Conservation (phyloP, 192 early-diverging fungal genomes). For the Geranomyces michiganensis region DNA sequence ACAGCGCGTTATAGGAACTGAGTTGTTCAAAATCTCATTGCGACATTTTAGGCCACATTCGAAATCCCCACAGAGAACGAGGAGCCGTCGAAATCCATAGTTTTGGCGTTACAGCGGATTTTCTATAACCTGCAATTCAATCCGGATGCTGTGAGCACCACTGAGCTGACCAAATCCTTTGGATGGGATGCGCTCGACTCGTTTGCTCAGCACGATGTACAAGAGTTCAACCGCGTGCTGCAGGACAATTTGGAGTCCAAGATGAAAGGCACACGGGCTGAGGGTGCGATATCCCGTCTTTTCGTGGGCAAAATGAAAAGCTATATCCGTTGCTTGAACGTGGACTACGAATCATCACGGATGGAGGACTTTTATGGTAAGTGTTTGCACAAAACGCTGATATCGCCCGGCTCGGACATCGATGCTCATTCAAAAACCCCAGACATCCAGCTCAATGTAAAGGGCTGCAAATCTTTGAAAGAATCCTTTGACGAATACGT, state of each 20-base stretch:
- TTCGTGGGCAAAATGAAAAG: conserved; percentile 98
- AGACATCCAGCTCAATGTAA: conserved; percentile 98
- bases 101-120: conserved; percentile 90
- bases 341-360: conserved; percentile 92
- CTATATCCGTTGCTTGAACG: conserved; percentile 93
- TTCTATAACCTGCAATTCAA: conserved; percentile 88
- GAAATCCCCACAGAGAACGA: conserved; percentile 91
- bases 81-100: conserved; percentile 82
- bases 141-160: conserved; percentile 77
- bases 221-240: conserved; percentile 95
- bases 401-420: conserved; percentile 26
- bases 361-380: conserved; percentile 90
- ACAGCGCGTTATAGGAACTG: neutral
- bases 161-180: conserved; percentile 96
- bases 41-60: conserved; percentile 67
- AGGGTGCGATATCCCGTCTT: conserved; percentile 88
- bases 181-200: conserved; percentile 96
- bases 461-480: conserved; percentile 81
- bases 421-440: neutral
- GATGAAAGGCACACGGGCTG: conserved; percentile 94
- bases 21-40: neutral
- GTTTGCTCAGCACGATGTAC: conserved; percentile 99
- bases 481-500: conserved; percentile 93
- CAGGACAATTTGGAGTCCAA: conserved; percentile 96
- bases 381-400: conserved; percentile 16